Percentiles rank a stretch among this genome's conserved stretches.
phyloP scores from a whole-genome alignment of 352 stramenopile genomes.

The Pythium aquatile region DNA sequence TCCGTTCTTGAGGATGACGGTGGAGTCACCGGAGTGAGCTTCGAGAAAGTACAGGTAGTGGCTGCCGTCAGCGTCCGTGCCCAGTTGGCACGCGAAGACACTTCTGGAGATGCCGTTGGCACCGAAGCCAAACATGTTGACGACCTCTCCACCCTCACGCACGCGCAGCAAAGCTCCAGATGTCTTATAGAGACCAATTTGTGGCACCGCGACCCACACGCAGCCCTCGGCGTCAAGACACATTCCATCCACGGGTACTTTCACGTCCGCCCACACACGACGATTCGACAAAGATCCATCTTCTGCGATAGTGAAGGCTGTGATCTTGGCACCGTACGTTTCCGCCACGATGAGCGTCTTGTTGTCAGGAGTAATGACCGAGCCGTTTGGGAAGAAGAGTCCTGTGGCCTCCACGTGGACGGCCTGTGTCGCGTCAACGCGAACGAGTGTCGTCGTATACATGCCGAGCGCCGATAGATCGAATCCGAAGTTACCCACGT shows the following conservation, averaged over 20 bases:
- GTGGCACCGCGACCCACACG: slow-evolving; percentile 56
- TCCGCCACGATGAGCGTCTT: slow-evolving; percentile 72
- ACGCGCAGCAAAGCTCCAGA: slow-evolving; percentile 50
- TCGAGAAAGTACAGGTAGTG: slow-evolving; percentile 69
- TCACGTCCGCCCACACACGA: slow-evolving; percentile 52
- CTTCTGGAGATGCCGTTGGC: slow-evolving; percentile 48
- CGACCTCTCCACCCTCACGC: slow-evolving; percentile 50
- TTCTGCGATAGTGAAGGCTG: slow-evolving; percentile 52
- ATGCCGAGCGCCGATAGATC: slow-evolving; percentile 28
- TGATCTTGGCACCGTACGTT: slow-evolving; percentile 51
- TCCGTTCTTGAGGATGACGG: slow-evolving; percentile 37
- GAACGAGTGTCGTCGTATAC: slow-evolving; percentile 58
- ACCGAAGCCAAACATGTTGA: slow-evolving; percentile 54
- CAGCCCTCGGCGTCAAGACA: slow-evolving; percentile 65
- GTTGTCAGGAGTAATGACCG: slow-evolving; percentile 64
- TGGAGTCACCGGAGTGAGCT: slow-evolving; percentile 37
- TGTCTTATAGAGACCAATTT: slow-evolving; percentile 49
- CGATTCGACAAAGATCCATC: slow-evolving; percentile 51
- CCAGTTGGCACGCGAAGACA: slow-evolving; percentile 64
- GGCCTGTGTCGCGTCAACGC: slow-evolving; percentile 37
- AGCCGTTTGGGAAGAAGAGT: slow-evolving; percentile 69
- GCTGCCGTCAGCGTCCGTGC: slow-evolving; percentile 44
- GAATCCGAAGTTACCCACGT: slow-evolving; percentile 70
- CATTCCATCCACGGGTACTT: slow-evolving; percentile 56
- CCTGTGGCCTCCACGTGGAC: slow-evolving; percentile 52